Conservation (phyloP, 2,329 filamentous ascomycete genomes). For the Mollisiaceae sp. region DNA sequence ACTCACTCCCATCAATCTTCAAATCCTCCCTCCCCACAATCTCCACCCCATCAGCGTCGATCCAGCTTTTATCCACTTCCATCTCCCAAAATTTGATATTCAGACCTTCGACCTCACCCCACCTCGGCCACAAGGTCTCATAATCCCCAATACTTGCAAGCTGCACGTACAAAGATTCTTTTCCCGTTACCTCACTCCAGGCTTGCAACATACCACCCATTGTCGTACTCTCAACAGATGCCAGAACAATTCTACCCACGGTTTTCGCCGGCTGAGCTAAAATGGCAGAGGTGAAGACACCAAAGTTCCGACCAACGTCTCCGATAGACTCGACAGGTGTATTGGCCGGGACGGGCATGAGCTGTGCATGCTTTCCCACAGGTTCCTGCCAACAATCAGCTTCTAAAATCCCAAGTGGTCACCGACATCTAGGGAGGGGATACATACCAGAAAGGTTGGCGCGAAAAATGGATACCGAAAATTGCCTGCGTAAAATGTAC, state of each 20-base stretch:
- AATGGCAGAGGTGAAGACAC: conserved; percentile 43
- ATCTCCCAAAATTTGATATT: conserved; percentile 40
- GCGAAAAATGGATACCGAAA: conserved; percentile 38
- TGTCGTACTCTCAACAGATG: conserved; percentile 34
- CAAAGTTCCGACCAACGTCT: conserved; percentile 43
- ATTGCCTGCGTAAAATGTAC: conserved; percentile 46
- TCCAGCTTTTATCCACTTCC: conserved; percentile 37
- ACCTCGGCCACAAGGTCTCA: conserved; percentile 40
- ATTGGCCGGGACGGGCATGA: conserved; percentile 36
- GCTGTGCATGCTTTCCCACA: conserved; percentile 40
- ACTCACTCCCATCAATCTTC: conserved; percentile 22
- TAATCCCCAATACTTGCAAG: conserved; percentile 38
- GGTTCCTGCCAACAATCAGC: conserved; percentile 27
- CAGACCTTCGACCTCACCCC: conserved; percentile 41
- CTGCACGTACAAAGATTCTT: conserved; percentile 37
- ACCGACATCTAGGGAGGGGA: too few relatives aligned
- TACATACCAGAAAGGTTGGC: conserved; percentile 36
- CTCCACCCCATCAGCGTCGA: conserved; percentile 27
- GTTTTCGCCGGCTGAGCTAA: conserved; percentile 42
- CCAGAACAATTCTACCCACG: conserved; percentile 42
- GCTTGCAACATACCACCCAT: conserved; percentile 39
- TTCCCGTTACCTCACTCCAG: conserved; percentile 41
- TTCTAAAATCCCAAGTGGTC: not conserved
- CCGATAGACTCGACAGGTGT: conserved; percentile 42
- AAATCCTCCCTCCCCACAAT: conserved; percentile 39